Evolutionary conservation across 768 basidiomycete species (phyloP).

Genomic region (Russula sp.): DNA sequence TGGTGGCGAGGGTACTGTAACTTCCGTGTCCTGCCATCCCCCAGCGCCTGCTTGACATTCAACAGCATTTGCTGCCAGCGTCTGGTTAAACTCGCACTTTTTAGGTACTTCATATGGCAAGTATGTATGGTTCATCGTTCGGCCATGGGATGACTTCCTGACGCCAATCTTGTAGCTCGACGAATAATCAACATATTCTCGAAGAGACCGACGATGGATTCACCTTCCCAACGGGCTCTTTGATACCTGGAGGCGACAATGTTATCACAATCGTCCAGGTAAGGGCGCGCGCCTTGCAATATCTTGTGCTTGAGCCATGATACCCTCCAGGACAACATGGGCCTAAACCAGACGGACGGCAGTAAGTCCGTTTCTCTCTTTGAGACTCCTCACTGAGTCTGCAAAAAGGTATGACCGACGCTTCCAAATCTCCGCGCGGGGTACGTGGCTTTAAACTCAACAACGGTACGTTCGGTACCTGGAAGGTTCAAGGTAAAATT

Average conservation of each 20-base stretch:
- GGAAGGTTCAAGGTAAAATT: constrained; percentile 41
- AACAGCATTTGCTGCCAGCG: constrained; percentile 71
- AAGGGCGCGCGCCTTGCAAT: constrained; percentile 9
- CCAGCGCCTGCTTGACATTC: neutral
- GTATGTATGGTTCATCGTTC: constrained; percentile 31
- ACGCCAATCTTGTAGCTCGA: constrained; percentile 39
- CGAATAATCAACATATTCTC: constrained; percentile 51
- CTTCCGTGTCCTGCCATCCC: neutral
- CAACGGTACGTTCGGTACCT: constrained; percentile 38
- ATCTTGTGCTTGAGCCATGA: neutral
- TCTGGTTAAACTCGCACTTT: constrained; percentile 73
- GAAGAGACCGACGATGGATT: constrained; percentile 66
- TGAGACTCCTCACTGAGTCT: neutral
- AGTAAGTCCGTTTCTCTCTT: constrained; percentile 33
- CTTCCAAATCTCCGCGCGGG: constrained; percentile 68
- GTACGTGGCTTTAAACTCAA: constrained; percentile 70
- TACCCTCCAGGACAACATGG: constrained; percentile 63
- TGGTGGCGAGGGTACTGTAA: constrained; percentile 56
- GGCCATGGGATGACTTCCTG: neutral
- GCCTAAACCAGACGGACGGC: constrained; percentile 49
- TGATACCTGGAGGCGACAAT: constrained; percentile 52
- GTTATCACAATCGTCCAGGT: constrained; percentile 74
- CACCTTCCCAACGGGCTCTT: constrained; percentile 48
- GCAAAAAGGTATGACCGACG: constrained; percentile 36
- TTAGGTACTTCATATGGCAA: constrained; percentile 68